A percentile compares a stretch with the other conserved stretches of the same genome.
phyloP scores from a whole-genome alignment of 2,329 filamentous ascomycete species.

The Cercospora zeae-maydis region DNA sequence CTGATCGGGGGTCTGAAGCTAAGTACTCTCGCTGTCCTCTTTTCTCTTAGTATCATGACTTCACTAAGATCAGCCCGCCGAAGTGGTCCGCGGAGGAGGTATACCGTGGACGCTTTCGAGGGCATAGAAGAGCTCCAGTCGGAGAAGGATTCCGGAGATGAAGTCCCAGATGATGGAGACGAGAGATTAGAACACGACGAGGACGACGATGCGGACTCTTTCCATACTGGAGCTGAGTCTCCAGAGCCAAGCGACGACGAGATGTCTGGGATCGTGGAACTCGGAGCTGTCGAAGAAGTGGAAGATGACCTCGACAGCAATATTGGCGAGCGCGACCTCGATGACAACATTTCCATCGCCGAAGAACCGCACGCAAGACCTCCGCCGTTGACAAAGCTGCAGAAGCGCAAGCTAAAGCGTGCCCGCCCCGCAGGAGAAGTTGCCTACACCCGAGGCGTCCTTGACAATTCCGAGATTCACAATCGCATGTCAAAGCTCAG shows the following conservation, averaged over 20 bases:
- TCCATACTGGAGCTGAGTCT: constrained; percentile 30
- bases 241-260: constrained; percentile 29
- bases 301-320: constrained; percentile 33
- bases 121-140: constrained; percentile 32
- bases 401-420: constrained; percentile 2
- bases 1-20: neutral
- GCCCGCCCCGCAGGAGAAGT: constrained; percentile 5
- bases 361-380: constrained; percentile 15
- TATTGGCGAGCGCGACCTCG: constrained; percentile 39
- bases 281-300: constrained; percentile 27
- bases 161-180: constrained; percentile 15
- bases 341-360: constrained; percentile 30
- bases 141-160: constrained; percentile 9
- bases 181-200: constrained; percentile 9
- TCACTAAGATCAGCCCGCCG: constrained; percentile 25
- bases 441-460: constrained; percentile 27
- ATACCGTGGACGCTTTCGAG: constrained; percentile 38
- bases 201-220: constrained; percentile 33
- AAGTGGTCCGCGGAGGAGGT: constrained; percentile 28
- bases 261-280: constrained; percentile 36
- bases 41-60: constrained; percentile 15
- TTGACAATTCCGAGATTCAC: constrained; percentile 23
- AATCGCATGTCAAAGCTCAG: constrained; percentile 39
- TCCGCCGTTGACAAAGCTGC: neutral
- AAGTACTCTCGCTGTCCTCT: constrained; percentile 10